A percentile compares a stretch with the other conserved stretches of the same genome.
Evolutionary conservation across 2,329 filamentous ascomycete genomes (phyloP).

Genomic region (Rhinocladiella similis): DNA sequence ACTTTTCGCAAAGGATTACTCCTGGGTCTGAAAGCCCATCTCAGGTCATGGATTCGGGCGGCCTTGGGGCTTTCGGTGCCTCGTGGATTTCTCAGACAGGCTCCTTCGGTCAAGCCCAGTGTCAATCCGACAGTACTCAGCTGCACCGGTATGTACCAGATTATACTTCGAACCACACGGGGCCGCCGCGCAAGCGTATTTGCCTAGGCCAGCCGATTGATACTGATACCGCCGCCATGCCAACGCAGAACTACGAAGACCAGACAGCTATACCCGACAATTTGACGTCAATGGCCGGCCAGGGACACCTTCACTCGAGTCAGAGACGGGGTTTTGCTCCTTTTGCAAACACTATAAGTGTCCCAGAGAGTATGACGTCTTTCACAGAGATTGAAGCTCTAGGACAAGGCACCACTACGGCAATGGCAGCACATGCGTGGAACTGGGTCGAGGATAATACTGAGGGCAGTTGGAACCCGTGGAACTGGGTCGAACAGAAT

Average conservation of each 20-base stretch:
- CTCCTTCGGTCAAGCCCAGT: not conserved
- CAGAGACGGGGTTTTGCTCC: too few relatives aligned
- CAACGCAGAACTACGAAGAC: not conserved
- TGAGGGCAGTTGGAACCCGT: too few relatives aligned
- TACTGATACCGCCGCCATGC: not conserved
- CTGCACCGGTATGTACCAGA: not conserved
- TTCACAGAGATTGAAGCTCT: not conserved
- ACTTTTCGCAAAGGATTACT: not conserved
- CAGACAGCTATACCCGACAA: not conserved
- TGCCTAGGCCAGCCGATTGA: not conserved
- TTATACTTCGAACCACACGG: not conserved
- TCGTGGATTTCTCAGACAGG: not conserved
- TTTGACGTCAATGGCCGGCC: too few relatives aligned
- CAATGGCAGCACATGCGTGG: too few relatives aligned
- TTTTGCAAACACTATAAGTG: not conserved
- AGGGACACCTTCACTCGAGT: too few relatives aligned
- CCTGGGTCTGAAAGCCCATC: not conserved
- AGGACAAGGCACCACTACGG: not conserved
- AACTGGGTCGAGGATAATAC: too few relatives aligned
- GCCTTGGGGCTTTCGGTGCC: not conserved
- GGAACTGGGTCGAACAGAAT: too few relatives aligned
- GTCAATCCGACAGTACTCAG: not conserved
- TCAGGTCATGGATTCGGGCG: not conserved
- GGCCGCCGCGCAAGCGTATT: not conserved
- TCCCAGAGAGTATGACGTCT: not conserved